Percentiles rank a stretch among this genome's conserved stretches.
phyloP scores from a whole-genome alignment of 768 basidiomycete genomes.

The Grammothele lineata region DNA sequence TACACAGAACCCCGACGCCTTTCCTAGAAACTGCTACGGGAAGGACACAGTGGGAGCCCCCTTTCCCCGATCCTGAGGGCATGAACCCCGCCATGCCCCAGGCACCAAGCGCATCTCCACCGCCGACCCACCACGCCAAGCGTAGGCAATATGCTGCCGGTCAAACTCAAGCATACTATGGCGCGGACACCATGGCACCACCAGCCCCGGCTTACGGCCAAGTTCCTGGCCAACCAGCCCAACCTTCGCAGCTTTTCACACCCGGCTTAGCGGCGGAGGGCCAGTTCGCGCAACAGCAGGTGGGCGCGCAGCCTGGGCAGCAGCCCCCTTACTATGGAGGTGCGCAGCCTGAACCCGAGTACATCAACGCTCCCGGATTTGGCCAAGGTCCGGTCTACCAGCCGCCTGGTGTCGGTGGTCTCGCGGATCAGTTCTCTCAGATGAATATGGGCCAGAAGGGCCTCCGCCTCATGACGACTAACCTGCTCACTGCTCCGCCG shows the following conservation, averaged over 20 bases:
- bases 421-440: slow-evolving; percentile 82
- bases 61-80: slow-evolving; percentile 34
- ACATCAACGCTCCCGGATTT: slow-evolving; percentile 41
- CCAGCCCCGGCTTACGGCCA: slow-evolving; percentile 40
- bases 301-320: slow-evolving; percentile 35
- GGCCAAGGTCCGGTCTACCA: slow-evolving; percentile 40
- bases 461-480: slow-evolving; percentile 79
- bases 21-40: slow-evolving; percentile 75
- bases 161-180: slow-evolving; percentile 88
- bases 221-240: slow-evolving; percentile 33
- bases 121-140: slow-evolving; percentile 41
- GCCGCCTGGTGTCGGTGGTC: slow-evolving; percentile 45
- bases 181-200: slow-evolving; percentile 39
- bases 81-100: slow-evolving; percentile 24
- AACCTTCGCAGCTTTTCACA: slow-evolving; percentile 71
- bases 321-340: slow-evolving; percentile 48
- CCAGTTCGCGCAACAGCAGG: slow-evolving; percentile 62
- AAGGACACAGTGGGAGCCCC: slow-evolving; percentile 87
- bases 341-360: slow-evolving; percentile 36
- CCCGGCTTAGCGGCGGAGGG: slow-evolving; percentile 74
- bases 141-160: slow-evolving; percentile 93
- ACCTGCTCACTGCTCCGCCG: slow-evolving; percentile 89
- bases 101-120: slow-evolving; percentile 44
- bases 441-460: slow-evolving; percentile 87
- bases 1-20: not conserved